Evolutionary conservation across 306 rosid species (phyloP), one percentile per base, ranked within the genome.

Genomic region (Dryas alaskensis): DNA sequence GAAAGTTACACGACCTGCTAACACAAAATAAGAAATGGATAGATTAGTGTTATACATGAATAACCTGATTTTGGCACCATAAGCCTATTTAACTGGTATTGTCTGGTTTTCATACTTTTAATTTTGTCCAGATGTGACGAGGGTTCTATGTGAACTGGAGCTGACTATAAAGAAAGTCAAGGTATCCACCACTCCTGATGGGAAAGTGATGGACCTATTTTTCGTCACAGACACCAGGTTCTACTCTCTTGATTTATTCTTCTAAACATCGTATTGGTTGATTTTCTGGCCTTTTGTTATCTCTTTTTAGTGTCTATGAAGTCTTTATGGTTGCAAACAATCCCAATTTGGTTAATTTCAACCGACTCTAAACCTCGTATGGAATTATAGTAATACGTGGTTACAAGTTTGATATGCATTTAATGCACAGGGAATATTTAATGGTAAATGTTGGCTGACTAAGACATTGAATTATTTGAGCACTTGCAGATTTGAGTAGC

Each of bases 131-230:
- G 99, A 94, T 84, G 96, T 94, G 73, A 94, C 99, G 0, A 75
- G 72, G 78, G 97, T 88, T 87, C 97, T 94, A 58, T 88, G 87
- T 74, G 96, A 89, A 69, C 89, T 87, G 10, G 99, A 94, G 86
- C 88, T 94, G 81, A 81, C 72, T 45, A 92, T 94, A 62, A 81
- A 87, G 75, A 94, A 88, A 87, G 97, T 94, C 79, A 94, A 94
- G 88, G 95, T 94, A 45, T 94, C 97, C 49, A 92, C 95, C 17
- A 94, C 97, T 17, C 99, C 99, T 1, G 99, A 94, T 78, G 97
- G 92, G 66, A 92, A 76, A 92, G 97, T 92, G 71, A 86, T 94
- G 88, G 96, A 94, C 81, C 84, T 94, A 75, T 94, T 94, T 87
- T 89, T 94, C 87, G 79, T 94, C 88, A 86, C 92, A 37, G 99